Percentiles rank a stretch among this genome's conserved stretches.
Conservation (phyloP, 768 basidiomycete genomes). For the Solioccasus polychromus region DNA sequence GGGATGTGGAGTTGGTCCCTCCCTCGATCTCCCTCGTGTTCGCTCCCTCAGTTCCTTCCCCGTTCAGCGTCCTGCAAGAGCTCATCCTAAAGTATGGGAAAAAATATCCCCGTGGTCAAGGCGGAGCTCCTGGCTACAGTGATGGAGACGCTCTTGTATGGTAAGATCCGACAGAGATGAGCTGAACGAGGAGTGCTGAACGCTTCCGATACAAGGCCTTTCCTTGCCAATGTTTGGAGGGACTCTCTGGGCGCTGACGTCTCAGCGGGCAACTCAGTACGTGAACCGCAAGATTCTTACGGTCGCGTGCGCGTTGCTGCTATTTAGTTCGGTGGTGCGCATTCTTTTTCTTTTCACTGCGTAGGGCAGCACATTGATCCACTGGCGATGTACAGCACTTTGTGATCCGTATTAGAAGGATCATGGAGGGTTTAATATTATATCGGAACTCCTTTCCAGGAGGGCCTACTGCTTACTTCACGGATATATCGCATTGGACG, state of each 20-base stretch:
- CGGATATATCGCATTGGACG: constrained; percentile 23
- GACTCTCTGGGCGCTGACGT: constrained; percentile 24
- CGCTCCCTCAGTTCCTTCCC: not conserved
- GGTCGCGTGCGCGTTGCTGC: constrained; percentile 20
- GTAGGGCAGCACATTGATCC: no score
- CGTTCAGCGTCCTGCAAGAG: no score
- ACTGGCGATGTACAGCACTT: no score
- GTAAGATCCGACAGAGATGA: not conserved
- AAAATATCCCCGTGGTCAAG: not conserved
- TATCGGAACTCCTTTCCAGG: constrained; percentile 15
- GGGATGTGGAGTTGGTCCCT: no score
- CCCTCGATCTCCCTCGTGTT: no score
- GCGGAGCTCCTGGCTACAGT: not conserved
- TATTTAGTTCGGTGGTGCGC: constrained; percentile 26
- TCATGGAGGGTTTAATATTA: constrained; percentile 25
- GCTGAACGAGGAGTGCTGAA: not conserved
- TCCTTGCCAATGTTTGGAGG: constrained; percentile 33
- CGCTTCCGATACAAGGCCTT: constrained; percentile 18
- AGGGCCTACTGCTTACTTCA: constrained; percentile 25
- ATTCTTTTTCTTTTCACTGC: no score
- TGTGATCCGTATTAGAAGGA: constrained; percentile 21
- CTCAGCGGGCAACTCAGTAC: constrained; percentile 1
- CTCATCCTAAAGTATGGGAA: not conserved
- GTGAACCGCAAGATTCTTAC: constrained; percentile 20
- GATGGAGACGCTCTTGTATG: constrained; percentile 13